These are phyloP conservation scores for Xylariaceae sp. DNA, from an alignment of 2,329 filamentous ascomycete genomes.

Conservation along the genomic window DNA sequence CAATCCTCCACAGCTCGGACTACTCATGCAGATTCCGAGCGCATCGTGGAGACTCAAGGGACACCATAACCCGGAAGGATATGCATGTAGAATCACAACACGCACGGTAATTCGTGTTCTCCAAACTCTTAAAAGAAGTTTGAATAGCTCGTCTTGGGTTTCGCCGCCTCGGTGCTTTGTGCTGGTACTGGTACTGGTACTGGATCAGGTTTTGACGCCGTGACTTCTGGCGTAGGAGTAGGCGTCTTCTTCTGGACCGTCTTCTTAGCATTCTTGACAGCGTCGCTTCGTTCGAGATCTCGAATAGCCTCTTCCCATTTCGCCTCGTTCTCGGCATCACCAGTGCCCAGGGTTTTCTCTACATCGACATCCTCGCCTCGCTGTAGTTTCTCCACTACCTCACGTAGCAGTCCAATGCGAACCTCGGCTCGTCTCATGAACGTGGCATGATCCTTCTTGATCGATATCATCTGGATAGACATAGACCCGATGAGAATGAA, in stretches of 20 bases:
- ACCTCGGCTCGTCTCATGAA: conserved; percentile 73
- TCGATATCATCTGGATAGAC: conserved; percentile 82
- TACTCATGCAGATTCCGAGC: conserved; percentile 17
- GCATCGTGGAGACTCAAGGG: conserved; percentile 27
- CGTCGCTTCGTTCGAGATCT: conserved; percentile 61
- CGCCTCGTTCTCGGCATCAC: conserved; percentile 65
- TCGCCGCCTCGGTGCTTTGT: conserved; percentile 21
- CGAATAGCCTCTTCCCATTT: conserved; percentile 81
- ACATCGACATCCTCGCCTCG: conserved; percentile 78
- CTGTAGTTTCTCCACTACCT: conserved; percentile 67
- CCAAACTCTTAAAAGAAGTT: conserved; percentile 45
- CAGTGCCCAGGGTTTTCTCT: conserved; percentile 72
- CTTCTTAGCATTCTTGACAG: conserved; percentile 44
- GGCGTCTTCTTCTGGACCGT: conserved; percentile 36
- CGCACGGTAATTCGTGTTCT: conserved; percentile 7
- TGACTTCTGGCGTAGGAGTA: conserved; percentile 22
- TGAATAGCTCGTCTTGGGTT: conserved; percentile 34
- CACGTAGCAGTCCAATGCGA: conserved; percentile 68
- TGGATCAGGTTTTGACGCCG: conserved; percentile 23
- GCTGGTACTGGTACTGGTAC: conserved; percentile 18
- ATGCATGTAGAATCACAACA: conserved; percentile 35
- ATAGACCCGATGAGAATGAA: conserved; percentile 89
- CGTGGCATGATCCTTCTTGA: conserved; percentile 69
- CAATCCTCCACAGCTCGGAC: conserved; percentile 24
- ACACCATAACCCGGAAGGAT: conserved; percentile 47